Evolutionary conservation across 805 yeast species (phyloP).

Genomic region (Barnettozyma siamensis): DNA sequence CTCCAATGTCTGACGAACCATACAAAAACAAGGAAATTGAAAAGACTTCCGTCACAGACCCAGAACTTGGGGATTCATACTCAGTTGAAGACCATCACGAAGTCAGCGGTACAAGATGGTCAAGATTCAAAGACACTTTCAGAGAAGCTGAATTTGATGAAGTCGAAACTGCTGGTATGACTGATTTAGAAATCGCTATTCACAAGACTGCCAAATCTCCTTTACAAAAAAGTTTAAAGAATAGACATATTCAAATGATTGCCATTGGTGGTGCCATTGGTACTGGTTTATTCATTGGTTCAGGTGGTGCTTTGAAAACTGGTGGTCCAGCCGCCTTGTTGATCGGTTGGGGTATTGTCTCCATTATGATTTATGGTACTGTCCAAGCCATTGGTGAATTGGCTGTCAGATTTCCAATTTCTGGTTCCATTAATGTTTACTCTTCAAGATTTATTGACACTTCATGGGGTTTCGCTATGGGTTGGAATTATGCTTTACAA

Average conservation of each 20-base stretch:
- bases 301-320: slow-evolving; percentile 51
- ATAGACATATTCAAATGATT: slow-evolving; percentile 69
- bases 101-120: slow-evolving; percentile 12
- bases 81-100: slow-evolving; percentile 12
- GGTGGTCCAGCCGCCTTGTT: slow-evolving; percentile 54
- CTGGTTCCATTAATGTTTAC: slow-evolving; percentile 59
- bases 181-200: slow-evolving; percentile 42
- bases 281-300: slow-evolving; percentile 73
- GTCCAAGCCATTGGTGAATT: slow-evolving; percentile 55
- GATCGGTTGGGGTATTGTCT: slow-evolving; percentile 44
- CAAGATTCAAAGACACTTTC: slow-evolving; percentile 18
- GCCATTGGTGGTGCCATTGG: slow-evolving; percentile 84
- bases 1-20: not conserved
- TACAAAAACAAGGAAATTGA: slow-evolving; percentile 9
- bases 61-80: slow-evolving; percentile 21
- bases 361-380: slow-evolving; percentile 42
- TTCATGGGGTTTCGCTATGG: slow-evolving; percentile 57
- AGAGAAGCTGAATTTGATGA: slow-evolving; percentile 9
- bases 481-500: slow-evolving; percentile 50
- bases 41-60: slow-evolving; percentile 16
- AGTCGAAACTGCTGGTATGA: slow-evolving; percentile 21
- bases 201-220: slow-evolving; percentile 13
- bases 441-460: slow-evolving; percentile 51
- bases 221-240: slow-evolving; percentile 31
- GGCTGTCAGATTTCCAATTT: slow-evolving; percentile 60